Evolutionary conservation across 306 rosid species (phyloP), one percentile per base, ranked within the genome.

Genomic region (Arachis hypogaea): DNA sequence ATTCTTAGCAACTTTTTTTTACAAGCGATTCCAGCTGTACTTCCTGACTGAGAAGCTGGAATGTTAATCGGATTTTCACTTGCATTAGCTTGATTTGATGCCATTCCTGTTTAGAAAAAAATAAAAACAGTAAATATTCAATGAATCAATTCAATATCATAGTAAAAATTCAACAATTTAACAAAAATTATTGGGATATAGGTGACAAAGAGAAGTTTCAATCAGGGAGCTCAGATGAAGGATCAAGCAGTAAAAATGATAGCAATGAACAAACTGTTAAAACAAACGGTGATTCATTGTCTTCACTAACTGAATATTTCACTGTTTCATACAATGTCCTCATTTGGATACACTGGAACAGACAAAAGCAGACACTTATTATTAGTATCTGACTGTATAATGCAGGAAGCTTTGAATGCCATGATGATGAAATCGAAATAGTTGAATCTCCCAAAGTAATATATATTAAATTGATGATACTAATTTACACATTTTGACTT

Each of bases 161-260:
- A 22, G 22, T 1, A 22, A 22, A 22, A 22, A 22, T 22, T 22
- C 22, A 22, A 22, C 22, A 22, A 22, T 22, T 22, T 22, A 22
- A 22, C 22, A 22, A 22, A 22, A 22, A 22, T 22, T 22, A 22
- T 22, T 22, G 22, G 22, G 22, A 22, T 22, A 22, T 22, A 22
- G 22, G 22, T 22, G 22, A 22, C 56, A 91, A 92, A 82, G 93
- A 88, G 80, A 94, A 69, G 85, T 91, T 80, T 70, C 97, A 86
- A 69, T 78, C 90, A 14, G 74, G 73, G 0, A 77, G 71, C 63
- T 77, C 86, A 33, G 86, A 91, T 72, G 85, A 84, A 80, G 85
- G 84, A 69, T 74, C 78, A 72, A 88, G 78, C 77, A 54, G n/a
- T 76, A 83, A 72, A 80, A 82, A 69, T 52, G 44, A 58, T 63